Conservation (phyloP, 1,139 yeast species). For the Kodamaea plutei region DNA sequence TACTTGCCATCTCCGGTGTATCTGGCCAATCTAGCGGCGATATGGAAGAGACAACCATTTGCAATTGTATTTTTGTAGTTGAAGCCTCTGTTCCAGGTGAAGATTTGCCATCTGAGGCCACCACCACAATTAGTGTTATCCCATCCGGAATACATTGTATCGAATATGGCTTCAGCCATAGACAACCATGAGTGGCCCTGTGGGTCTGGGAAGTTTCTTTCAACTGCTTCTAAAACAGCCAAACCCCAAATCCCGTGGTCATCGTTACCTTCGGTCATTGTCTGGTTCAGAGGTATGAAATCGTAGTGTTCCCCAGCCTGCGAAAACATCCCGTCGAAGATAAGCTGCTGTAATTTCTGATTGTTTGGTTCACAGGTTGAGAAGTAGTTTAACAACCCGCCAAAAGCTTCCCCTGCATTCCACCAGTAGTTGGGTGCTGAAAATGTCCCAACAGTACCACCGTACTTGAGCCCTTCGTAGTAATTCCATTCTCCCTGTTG, state of each 20-base stretch:
- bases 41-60: constrained; percentile 67
- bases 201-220: constrained; percentile 7
- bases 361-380: constrained; percentile 13
- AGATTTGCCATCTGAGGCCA: constrained; percentile 71
- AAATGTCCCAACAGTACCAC: constrained; percentile 16
- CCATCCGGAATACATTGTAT: constrained; percentile 9
- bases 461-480: constrained; percentile 13
- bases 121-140: constrained; percentile 10
- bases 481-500: constrained; percentile 14
- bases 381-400: constrained; percentile 16
- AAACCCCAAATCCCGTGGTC: constrained; percentile 11
- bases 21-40: constrained; percentile 70
- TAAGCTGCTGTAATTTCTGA: constrained; percentile 10
- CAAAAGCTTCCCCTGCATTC: constrained; percentile 17
- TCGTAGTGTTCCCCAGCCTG: constrained; percentile 13
- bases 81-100: constrained; percentile 66
- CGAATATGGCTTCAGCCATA: constrained; percentile 7
- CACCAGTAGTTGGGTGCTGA: constrained; percentile 17
- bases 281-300: constrained; percentile 13
- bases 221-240: constrained; percentile 8
- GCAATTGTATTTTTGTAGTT: constrained; percentile 71
- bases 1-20: constrained; percentile 60
- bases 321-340: constrained; percentile 13
- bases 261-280: constrained; percentile 8
- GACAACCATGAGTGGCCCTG: constrained; percentile 8